Evolutionary conservation across 1,139 yeast species (phyloP), one percentile per base, ranked within the genome.

Genomic region (Zygoascus sp.): DNA sequence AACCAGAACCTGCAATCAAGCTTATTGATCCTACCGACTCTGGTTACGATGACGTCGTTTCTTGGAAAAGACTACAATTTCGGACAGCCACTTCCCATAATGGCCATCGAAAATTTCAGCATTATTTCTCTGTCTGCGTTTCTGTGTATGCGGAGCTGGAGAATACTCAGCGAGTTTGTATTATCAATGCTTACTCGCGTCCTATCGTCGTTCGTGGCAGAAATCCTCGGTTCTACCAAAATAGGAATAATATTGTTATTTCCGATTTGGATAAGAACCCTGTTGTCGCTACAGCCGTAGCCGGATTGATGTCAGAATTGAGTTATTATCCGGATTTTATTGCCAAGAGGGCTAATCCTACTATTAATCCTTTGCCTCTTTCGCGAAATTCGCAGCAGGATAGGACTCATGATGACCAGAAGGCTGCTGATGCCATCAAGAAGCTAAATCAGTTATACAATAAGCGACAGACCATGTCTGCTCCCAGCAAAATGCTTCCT

Each of bases 141-240:
- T 66, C 70, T 44, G 63, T 79, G 16, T 70, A 71, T 48, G 69
- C 63, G n/a, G 65, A 58, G 38, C 57, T 64, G 40, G 62, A 57
- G 35, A 59, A 60, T 46, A 59, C 59, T 30, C 56, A 53, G 52
- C 57, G 58, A 40, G 61, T 58, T 46, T 56, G 59, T 32, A 53
- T 59, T 34, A 53, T 53, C 25, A 58, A 50, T 3, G 53, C 68
- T 15, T 55, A 57, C 42, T 66, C 73, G 1, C 56, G 72, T 28
- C 83, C 83, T 1, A 76, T 80, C 5, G 77, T 79, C 27, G 86
- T 80, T 2, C 64, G 87, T 51, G 87, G 86, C 2, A 64, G 86
- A 50, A 81, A 80, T 55, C 86, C 87, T 2, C 71, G 79, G 22
- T 81, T 81, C 55, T 80, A 80, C 56, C 72, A 75, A 22, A 80